These are phyloP conservation scores for Ogataea haglerorum DNA, from an alignment of 805 yeast genomes.

Conservation along the genomic window DNA sequence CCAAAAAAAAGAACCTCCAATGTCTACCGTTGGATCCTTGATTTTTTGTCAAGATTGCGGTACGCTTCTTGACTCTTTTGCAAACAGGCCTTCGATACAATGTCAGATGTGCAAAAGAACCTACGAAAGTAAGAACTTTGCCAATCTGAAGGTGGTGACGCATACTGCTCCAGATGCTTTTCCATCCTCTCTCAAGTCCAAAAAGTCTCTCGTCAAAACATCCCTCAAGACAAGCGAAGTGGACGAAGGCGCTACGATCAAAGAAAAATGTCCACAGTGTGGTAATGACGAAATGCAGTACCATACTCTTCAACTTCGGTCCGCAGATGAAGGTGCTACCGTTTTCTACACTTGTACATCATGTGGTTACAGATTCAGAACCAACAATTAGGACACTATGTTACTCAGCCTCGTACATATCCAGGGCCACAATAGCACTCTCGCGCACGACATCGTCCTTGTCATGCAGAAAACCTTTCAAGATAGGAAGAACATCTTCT, in stretches of 20 bases:
- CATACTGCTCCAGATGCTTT: constrained; percentile 89
- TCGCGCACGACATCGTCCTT: constrained; percentile 90
- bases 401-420: constrained; percentile 93
- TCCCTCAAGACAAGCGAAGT: constrained; percentile 69
- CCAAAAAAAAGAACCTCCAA: constrained; percentile 27
- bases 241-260: constrained; percentile 94
- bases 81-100: constrained; percentile 44
- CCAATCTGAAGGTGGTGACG: constrained; percentile 81
- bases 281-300: constrained; percentile 98
- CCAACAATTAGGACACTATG: constrained; percentile 59
- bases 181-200: constrained; percentile 78
- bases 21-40: constrained; percentile 95
- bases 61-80: constrained; percentile 70
- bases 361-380: constrained; percentile 92
- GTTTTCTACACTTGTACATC: constrained; percentile 94
- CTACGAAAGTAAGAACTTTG: constrained; percentile 50
- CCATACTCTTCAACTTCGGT: constrained; percentile 92
- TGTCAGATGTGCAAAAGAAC: constrained; percentile 51
- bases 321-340: constrained; percentile 99
- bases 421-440: constrained; percentile 94
- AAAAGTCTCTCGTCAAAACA: constrained; percentile 89
- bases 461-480: constrained; percentile 75
- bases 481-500: constrained; percentile 88
- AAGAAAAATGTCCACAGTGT: constrained; percentile 98
- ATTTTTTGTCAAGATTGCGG: constrained; percentile 95